Base-by-base conservation (phyloP, 129 eudicot genomes). In the Glebionis coronaria region DNA sequence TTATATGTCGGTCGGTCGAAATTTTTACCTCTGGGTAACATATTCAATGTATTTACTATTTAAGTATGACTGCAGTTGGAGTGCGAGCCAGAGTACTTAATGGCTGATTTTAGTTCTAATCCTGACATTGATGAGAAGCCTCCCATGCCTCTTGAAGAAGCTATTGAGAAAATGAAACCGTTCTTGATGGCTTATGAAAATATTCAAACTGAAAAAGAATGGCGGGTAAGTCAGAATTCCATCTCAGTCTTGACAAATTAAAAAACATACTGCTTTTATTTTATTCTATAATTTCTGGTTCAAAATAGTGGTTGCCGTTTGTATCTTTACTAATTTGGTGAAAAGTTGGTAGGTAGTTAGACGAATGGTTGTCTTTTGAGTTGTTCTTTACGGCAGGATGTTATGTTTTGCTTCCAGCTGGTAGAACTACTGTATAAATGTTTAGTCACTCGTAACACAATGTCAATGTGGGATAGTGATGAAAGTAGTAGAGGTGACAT, bases 91-190 rank as follows among this genome's bases (percentile, higher is more conserved):
- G 99, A 94, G 76, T 94, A 78, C 78, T 51, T 85, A 67, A 73
- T 89, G 86, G 95, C 73, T 35, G 95, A 84, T 20, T 89, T 89
- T 70, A 89, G 79, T 54, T 80, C 83, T n/a, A 89, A 87, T 58
- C 97, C 99, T 1, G 97, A 94, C 73, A 83, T 89, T 64, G 90
- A 87, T 61, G 99, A 94, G 79, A 90, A 77, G 44, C 95, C 95
- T 69, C 95, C 95, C 2, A 71, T 89, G 12, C 57, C 95, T 72
- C 97, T 94, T 58, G 69, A 71, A 28, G 97, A 89, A 15, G 92
- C 93, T 59, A 83, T 93, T 19, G 85, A 89, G 82, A 93, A 93
- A 80, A 75, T 82, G 88, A 93, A 86, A 83, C 97, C 97, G 0
- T 89, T 86, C 79, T 70, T 94, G 52, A 90, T 94, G 93, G 83